Base-by-base conservation (phyloP, 2,329 filamentous ascomycete genomes). In the Nemania sp. region DNA sequence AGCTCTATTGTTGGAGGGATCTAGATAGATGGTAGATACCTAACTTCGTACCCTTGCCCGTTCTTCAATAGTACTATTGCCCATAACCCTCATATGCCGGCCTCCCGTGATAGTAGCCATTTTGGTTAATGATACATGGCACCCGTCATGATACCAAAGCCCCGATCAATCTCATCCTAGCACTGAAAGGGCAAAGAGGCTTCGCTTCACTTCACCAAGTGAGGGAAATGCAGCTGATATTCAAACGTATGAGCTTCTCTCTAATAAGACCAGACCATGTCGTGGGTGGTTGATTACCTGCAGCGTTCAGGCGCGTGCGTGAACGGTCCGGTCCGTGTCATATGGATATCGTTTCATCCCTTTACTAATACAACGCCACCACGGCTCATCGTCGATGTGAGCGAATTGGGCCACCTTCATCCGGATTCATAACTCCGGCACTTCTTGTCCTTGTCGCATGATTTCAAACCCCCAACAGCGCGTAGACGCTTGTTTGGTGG, bases 231-330 rank as follows among this genome's bases (percentile, higher is more conserved):
- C 10, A 62, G 62, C 62, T 64, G 62, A 59, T 59, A 59, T 49
- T n/a, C n/a, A n/a, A 51, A 60, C 40, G 35, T 34, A 72, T 72
- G 67, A 71, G 70, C 70, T 60, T 62, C 56, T 47, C 56, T 47
- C 48, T 63, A 65, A 55, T 62, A 59, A 66, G 60, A 57, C 50
- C 34, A 62, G 55, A 60, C 62, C 64, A 65, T 62, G 62, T 5
- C 15, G 11, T 5, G 63, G 32, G 55, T 64, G 69, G 69, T 65
- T 67, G 60, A 55, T 72, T 71, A 71, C 70, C 68, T 72, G 60
- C 61, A 63, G 51, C 59, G 54, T 57, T 60, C 51, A 32, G 40
- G 57, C 50, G 45, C 57, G 32, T 13, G 25, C 53, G 48, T 42
- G 39, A 54, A 55, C 37, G 32, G 42, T 47, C 40, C 37, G 32